These are phyloP conservation scores for Apiotrichum porosum DNA, from an alignment of 1,284 basidiomycete genomes.

Conservation along the genomic window DNA sequence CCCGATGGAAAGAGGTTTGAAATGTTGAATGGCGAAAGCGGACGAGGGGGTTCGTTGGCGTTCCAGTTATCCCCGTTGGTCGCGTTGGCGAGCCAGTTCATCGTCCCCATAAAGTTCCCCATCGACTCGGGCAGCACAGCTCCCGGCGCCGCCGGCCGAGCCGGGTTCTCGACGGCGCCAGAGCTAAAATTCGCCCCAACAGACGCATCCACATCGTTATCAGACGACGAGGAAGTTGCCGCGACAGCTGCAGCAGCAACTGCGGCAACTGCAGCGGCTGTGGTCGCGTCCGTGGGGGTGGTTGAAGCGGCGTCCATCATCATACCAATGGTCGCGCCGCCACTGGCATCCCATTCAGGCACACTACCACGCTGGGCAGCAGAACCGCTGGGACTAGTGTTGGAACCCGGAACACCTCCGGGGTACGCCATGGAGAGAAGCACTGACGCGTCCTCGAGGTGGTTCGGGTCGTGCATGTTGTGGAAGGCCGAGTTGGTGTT, in stretches of 20 bases:
- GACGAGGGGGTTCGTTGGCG: slow-evolving; percentile 14
- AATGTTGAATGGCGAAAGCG: slow-evolving; percentile 32
- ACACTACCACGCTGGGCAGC: not conserved
- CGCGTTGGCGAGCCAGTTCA: slow-evolving; percentile 34
- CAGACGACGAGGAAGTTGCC: not conserved
- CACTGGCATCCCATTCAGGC: slow-evolving; percentile 22
- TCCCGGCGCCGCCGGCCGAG: slow-evolving; percentile 28
- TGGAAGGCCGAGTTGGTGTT: slow-evolving; percentile 23
- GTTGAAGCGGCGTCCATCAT: slow-evolving; percentile 17
- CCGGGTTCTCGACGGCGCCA: slow-evolving; percentile 25
- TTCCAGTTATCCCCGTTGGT: slow-evolving; percentile 3
- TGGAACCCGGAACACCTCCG: slow-evolving; percentile 27
- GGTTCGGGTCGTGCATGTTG: slow-evolving; percentile 37
- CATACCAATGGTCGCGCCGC: slow-evolving; percentile 26
- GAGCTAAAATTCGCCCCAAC: slow-evolving; percentile 19
- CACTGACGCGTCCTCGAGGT: slow-evolving; percentile 47
- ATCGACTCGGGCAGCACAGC: slow-evolving; percentile 27
- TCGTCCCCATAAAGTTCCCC: slow-evolving; percentile 38
- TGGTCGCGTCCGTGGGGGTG: slow-evolving; percentile 1
- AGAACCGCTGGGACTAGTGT: not conserved
- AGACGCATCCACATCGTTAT: slow-evolving; percentile 3
- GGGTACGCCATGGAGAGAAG: slow-evolving; percentile 48
- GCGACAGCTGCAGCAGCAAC: too few relatives aligned
- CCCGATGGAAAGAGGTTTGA: slow-evolving; percentile 35
- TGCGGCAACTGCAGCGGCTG: slow-evolving; percentile 13